Percentiles rank a stretch among this genome's conserved stretches.
Conservation (phyloP, 495 filamentous ascomycete genomes). For the Melanomma pulvis-pyrius region DNA sequence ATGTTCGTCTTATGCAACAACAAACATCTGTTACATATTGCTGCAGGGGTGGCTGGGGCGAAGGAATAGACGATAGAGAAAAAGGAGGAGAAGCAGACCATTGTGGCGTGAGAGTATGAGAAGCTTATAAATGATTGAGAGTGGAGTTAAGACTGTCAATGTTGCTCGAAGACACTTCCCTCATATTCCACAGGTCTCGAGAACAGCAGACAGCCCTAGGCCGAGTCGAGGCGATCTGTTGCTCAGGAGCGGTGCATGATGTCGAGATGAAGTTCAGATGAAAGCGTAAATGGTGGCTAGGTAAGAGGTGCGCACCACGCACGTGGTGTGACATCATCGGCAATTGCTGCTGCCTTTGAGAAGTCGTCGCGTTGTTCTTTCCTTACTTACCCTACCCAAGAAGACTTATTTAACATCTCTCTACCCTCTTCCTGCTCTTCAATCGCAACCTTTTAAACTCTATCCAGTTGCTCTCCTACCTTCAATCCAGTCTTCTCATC, state of each 20-base stretch:
- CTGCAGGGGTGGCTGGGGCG: not conserved
- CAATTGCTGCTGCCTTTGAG: constrained; percentile 7
- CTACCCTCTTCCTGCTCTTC: not conserved
- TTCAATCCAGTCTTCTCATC: not conserved
- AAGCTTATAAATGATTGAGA: not conserved
- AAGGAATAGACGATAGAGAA: not conserved
- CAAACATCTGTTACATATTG: not conserved
- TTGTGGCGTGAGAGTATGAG: not conserved
- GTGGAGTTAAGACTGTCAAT: too few species aligned
- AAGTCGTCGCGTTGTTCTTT: not conserved
- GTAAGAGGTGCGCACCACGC: not conserved
- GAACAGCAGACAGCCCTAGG: not conserved
- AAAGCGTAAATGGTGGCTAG: not conserved
- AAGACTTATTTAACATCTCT: too few species aligned
- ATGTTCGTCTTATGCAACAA: too few species aligned
- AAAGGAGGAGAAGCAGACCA: not conserved
- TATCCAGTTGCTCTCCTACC: not conserved
- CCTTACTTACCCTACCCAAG: not conserved
- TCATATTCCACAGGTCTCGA: not conserved
- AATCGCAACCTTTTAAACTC: not conserved
- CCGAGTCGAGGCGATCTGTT: not conserved
- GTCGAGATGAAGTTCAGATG: not conserved
- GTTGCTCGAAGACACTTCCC: not conserved
- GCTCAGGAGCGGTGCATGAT: not conserved
- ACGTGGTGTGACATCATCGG: constrained; percentile 30